A percentile compares a stretch with the other conserved stretches of the same genome.
Conservation (phyloP, 2,329 filamentous ascomycete species). For the Fusarium kyushuense region DNA sequence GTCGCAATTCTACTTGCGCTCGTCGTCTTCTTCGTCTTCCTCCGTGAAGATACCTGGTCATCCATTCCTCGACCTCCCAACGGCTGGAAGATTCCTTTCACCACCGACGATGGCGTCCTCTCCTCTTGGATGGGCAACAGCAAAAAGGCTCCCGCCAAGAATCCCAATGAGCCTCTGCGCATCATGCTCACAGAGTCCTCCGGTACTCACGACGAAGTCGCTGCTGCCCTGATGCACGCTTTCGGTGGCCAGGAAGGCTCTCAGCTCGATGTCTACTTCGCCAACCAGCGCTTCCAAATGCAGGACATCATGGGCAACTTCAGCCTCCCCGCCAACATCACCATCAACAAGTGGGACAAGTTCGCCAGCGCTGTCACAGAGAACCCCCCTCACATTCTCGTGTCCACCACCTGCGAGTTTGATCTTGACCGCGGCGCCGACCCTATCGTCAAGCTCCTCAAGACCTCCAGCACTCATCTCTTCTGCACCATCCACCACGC, state of each 20-base stretch:
- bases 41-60: conserved; percentile 40
- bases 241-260: conserved; percentile 43
- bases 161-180: conserved; percentile 35
- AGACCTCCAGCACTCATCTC: conserved; percentile 38
- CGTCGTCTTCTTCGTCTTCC: conserved; percentile 38
- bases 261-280: conserved; percentile 41
- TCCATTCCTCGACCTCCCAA: conserved; percentile 36
- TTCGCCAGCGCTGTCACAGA: conserved; percentile 29
- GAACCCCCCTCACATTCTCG: conserved; percentile 43
- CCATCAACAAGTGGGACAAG: conserved; percentile 27
- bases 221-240: conserved; percentile 44
- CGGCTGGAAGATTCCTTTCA: conserved; percentile 44
- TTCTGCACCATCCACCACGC: conserved; percentile 49
- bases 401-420: conserved; percentile 49
- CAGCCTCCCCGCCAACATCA: conserved; percentile 38
- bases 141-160: conserved; percentile 18
- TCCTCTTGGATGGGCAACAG: conserved; percentile 36
- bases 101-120: conserved; percentile 43
- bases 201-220: conserved; percentile 48
- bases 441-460: conserved; percentile 41
- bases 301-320: conserved; percentile 46
- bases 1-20: conserved; percentile 34
- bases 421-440: conserved; percentile 37
- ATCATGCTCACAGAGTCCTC: conserved; percentile 47
- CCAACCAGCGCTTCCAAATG: conserved; percentile 47